phyloP scores from a whole-genome alignment of 306 rosid species.

The Cicer chorassanicum region DNA sequence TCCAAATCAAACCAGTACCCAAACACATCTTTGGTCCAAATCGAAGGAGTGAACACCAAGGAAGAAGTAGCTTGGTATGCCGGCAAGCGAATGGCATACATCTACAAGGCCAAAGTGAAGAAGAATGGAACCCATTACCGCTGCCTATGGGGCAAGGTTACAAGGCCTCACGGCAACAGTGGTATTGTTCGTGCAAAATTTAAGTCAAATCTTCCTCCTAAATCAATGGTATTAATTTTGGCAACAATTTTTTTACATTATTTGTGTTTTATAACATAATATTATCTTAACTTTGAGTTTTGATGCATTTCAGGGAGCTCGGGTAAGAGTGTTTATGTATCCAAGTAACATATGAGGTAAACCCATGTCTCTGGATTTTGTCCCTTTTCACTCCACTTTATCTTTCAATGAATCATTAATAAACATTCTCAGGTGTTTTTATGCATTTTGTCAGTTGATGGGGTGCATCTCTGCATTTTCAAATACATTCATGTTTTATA shows the following conservation, averaged over 20 bases:
- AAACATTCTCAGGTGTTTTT: not conserved
- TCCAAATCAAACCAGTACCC: constrained; percentile 95
- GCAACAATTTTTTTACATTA: not conserved
- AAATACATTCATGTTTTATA: not conserved
- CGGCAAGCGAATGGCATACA: constrained; percentile 87
- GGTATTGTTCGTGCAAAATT: constrained; percentile 92
- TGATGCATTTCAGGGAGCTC: constrained; percentile 64
- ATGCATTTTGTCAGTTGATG: not conserved
- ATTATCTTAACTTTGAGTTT: constrained; percentile 30
- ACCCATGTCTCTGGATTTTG: not conserved
- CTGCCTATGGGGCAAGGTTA: constrained; percentile 93
- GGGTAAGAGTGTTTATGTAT: constrained; percentile 90
- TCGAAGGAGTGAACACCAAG: constrained; percentile 92
- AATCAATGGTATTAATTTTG: constrained; percentile 68
- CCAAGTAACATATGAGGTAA: constrained; percentile 90
- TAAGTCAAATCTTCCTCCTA: constrained; percentile 91
- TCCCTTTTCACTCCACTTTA: not conserved
- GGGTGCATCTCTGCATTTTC: not conserved
- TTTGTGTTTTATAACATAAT: not conserved
- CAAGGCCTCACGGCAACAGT: constrained; percentile 90
- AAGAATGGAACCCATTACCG: constrained; percentile 85
- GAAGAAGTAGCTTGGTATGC: constrained; percentile 92
- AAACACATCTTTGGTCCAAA: constrained; percentile 77
- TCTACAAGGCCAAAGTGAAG: constrained; percentile 96
- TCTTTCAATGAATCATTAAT: not conserved